These are phyloP conservation scores for Suillus bovinus DNA, from an alignment of 768 basidiomycete species.

Conservation along the genomic window DNA sequence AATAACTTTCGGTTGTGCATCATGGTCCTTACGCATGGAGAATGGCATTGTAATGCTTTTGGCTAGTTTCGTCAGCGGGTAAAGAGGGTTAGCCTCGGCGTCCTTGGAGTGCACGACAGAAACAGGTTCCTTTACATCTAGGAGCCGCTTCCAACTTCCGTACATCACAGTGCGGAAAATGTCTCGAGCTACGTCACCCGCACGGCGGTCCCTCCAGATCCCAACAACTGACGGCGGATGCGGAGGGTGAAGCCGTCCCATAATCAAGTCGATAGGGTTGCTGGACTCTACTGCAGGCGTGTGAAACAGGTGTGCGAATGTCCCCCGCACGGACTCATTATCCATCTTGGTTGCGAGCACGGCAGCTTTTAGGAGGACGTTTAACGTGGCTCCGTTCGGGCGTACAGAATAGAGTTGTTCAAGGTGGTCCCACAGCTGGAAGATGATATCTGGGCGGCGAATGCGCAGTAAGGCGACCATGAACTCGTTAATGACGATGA, in stretches of 20 bases:
- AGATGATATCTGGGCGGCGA: slow-evolving; percentile 61
- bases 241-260: slow-evolving; percentile 26
- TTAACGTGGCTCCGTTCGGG: slow-evolving; percentile 57
- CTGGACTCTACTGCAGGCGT: slow-evolving; percentile 13
- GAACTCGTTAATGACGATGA: slow-evolving; percentile 42
- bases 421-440: slow-evolving; percentile 71
- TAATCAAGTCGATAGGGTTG: slow-evolving; percentile 29
- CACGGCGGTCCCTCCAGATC: slow-evolving; percentile 46
- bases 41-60: slow-evolving; percentile 24
- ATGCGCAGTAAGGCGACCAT: slow-evolving; percentile 49
- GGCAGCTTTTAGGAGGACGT: slow-evolving; percentile 61
- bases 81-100: slow-evolving; percentile 19
- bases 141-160: slow-evolving; percentile 52
- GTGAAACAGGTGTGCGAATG: slow-evolving; percentile 44
- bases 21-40: slow-evolving; percentile 6
- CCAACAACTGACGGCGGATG: slow-evolving; percentile 33
- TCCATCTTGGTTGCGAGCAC: slow-evolving; percentile 53
- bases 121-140: slow-evolving; percentile 38
- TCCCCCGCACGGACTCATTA: slow-evolving; percentile 48
- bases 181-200: slow-evolving; percentile 48
- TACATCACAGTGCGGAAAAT: slow-evolving; percentile 60
- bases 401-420: slow-evolving; percentile 53
- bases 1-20: not conserved
- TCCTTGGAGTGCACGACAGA: slow-evolving; percentile 29
- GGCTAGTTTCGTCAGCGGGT: slow-evolving; percentile 30